A percentile compares a stretch with the other conserved stretches of the same genome.
Evolutionary conservation across 83 land plant genomes (phyloP).

Genomic region (Picea abies): DNA sequence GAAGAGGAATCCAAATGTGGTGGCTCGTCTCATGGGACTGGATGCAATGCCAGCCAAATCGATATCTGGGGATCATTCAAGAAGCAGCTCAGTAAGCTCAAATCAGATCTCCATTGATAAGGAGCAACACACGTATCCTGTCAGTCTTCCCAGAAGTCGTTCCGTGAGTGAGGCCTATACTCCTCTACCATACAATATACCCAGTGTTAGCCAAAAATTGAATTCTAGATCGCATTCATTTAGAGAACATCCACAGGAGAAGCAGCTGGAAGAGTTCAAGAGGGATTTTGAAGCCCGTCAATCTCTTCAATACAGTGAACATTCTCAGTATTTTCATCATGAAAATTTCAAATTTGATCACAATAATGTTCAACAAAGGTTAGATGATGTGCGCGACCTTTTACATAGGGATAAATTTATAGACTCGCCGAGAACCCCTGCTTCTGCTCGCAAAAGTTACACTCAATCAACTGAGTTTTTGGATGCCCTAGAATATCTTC

Average conservation of each 20-base stretch:
- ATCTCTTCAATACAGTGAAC: not conserved
- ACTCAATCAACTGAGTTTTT: not conserved
- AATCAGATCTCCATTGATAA: not conserved
- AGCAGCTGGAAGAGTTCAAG: slow-evolving; percentile 14
- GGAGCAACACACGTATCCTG: not conserved
- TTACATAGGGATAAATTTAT: not conserved
- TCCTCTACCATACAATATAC: not conserved
- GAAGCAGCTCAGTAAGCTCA: not conserved
- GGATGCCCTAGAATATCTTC: slow-evolving; percentile 6
- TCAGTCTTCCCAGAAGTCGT: not conserved
- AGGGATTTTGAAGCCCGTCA: slow-evolving; percentile 12
- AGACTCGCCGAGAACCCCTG: not conserved
- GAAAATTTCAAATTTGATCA: not conserved
- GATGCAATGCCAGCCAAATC: slow-evolving; percentile 30
- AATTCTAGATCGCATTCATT: slow-evolving; percentile 4
- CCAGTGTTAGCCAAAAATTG: not conserved
- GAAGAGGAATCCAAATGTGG: slow-evolving; percentile 41
- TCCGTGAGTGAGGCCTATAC: not conserved
- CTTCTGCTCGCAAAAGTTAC: not conserved
- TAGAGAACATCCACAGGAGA: slow-evolving; percentile 14
- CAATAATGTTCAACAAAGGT: not conserved
- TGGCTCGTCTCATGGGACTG: slow-evolving; percentile 64
- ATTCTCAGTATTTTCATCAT: not conserved
- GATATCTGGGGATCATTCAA: not conserved
- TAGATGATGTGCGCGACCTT: not conserved